phyloP scores from a whole-genome alignment of 106 monocot genomes.

The Narthecium ossifragum region DNA sequence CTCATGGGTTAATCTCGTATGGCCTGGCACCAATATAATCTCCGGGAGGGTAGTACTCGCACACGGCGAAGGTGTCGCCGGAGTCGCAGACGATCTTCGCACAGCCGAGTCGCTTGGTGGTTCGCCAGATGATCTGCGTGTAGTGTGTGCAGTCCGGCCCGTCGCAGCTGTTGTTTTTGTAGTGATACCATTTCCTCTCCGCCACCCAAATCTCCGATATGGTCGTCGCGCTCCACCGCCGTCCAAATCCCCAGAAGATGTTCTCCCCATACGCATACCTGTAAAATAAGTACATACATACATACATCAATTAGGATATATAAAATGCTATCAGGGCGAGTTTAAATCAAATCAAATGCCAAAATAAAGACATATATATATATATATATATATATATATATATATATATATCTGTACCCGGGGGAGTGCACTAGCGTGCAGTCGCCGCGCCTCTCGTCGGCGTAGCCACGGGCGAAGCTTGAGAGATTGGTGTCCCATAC shows the following conservation, averaged over 20 bases:
- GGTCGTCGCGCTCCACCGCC: conserved; percentile 20
- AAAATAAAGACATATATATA: background rate
- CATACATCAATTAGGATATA: background rate
- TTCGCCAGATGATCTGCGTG: conserved; percentile 49
- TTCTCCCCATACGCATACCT: conserved; percentile 40
- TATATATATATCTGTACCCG: background rate
- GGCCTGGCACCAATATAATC: conserved; percentile 19
- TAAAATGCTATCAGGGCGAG: too few relatives aligned
- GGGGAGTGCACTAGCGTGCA: conserved; percentile 39
- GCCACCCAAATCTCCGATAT: conserved; percentile 29
- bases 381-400: background rate
- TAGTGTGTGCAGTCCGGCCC: conserved; percentile 39
- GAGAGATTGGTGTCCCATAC: conserved; percentile 27
- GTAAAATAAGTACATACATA: background rate
- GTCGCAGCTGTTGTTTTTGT: conserved; percentile 29
- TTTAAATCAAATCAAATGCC: background rate
- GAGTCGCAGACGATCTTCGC: conserved; percentile 27
- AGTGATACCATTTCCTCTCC: conserved; percentile 38
- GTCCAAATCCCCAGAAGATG: conserved; percentile 38
- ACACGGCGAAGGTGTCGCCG: conserved; percentile 20
- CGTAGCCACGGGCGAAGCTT: conserved; percentile 18
- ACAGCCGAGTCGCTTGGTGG: conserved; percentile 29
- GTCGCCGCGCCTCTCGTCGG: conserved; percentile 15
- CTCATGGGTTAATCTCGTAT: too few relatives aligned
- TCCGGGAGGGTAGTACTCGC: conserved; percentile 35